Percentiles rank a stretch among this genome's conserved stretches.
Evolutionary conservation across 1,284 basidiomycete genomes (phyloP).

Genomic region (Phellopilus nigrolimitatus): DNA sequence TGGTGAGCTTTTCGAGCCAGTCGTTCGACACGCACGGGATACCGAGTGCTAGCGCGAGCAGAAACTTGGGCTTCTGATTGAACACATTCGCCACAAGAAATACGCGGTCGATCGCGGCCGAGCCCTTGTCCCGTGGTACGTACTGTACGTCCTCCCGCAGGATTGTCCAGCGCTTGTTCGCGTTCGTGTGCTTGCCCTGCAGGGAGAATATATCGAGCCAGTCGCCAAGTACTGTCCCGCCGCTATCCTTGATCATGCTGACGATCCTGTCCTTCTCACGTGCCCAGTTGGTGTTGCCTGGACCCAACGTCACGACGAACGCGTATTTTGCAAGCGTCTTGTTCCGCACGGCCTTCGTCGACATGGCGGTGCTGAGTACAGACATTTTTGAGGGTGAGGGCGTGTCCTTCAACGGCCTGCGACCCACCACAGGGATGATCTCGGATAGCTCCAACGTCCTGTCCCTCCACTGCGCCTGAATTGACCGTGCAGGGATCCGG

Average conservation of each 20-base stretch:
- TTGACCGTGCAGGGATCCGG: conserved; percentile 43
- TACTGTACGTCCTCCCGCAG: conserved; percentile 43
- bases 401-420: conserved; percentile 29
- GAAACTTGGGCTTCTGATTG: conserved; percentile 70
- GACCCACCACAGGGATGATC: conserved; percentile 38
- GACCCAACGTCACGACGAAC: conserved; percentile 45
- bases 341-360: conserved; percentile 27
- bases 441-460: conserved; percentile 37
- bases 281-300: conserved; percentile 22
- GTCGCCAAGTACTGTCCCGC: conserved; percentile 60
- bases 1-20: conserved; percentile 49
- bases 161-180: conserved; percentile 50
- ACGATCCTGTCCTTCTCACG: conserved; percentile 38
- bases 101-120: conserved; percentile 34
- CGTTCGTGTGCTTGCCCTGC: conserved; percentile 41
- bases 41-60: conserved; percentile 78
- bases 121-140: conserved; percentile 35
- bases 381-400: conserved; percentile 44
- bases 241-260: conserved; percentile 44
- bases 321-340: conserved; percentile 42
- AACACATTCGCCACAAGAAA: conserved; percentile 65
- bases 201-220: conserved; percentile 65
- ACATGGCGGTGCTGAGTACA: conserved; percentile 26
- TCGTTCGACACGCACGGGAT: conserved; percentile 73
- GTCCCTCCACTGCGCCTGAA: conserved; percentile 49